Conservation (phyloP, 2,329 filamentous ascomycete genomes). For the Didymella segeticola region DNA sequence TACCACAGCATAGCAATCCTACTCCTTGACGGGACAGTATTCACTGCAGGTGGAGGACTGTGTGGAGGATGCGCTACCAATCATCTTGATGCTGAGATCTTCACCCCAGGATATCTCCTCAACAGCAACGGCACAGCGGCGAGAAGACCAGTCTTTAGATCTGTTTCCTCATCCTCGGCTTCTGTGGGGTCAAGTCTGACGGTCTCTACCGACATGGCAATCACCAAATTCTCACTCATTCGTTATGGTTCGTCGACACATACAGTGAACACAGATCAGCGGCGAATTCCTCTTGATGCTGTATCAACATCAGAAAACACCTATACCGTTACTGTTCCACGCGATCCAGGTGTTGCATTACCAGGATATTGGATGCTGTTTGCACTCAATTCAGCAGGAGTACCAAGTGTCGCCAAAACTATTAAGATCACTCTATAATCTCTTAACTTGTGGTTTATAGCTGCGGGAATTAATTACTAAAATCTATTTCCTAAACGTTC, state of each 20-base stretch:
- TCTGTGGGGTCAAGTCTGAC: not conserved
- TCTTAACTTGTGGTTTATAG: no score
- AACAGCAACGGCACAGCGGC: slow-evolving; percentile 29
- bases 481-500: no score
- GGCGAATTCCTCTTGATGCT: slow-evolving; percentile 55
- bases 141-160: not conserved
- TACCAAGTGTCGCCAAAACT: slow-evolving; percentile 56
- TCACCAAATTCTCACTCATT: slow-evolving; percentile 53
- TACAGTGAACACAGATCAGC: slow-evolving; percentile 65
- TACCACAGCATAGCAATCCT: slow-evolving; percentile 42
- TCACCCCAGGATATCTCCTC: slow-evolving; percentile 63
- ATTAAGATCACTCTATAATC: slow-evolving; percentile 42
- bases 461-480: no score
- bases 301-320: slow-evolving; percentile 36
- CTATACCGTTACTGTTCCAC: slow-evolving; percentile 54
- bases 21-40: slow-evolving; percentile 35
- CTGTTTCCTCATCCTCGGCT: not conserved
- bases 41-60: slow-evolving; percentile 45
- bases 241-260: slow-evolving; percentile 61
- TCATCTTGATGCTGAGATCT: slow-evolving; percentile 64
- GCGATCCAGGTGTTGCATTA: slow-evolving; percentile 57
- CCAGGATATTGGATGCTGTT: slow-evolving; percentile 65
- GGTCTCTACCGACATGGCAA: slow-evolving; percentile 30
- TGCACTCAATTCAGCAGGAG: slow-evolving; percentile 54
- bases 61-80: slow-evolving; percentile 56